phyloP scores from a whole-genome alignment of 106 monocot species.

The Agapanthus africanus region DNA sequence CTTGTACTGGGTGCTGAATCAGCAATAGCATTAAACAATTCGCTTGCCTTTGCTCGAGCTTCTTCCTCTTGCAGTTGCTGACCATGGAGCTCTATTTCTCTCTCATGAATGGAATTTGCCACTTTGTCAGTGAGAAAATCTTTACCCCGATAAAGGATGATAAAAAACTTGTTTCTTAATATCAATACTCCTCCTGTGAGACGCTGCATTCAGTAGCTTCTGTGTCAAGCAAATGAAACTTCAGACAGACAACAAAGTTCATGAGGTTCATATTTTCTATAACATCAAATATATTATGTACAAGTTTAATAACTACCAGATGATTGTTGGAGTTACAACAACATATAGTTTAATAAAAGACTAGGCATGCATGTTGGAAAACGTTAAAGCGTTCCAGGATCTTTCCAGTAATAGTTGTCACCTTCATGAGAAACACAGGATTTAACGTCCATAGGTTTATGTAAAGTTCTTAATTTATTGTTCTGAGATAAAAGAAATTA shows the following conservation, averaged over 20 bases:
- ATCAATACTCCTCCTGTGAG: constrained; percentile 90
- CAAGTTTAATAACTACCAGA: no score
- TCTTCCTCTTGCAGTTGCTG: constrained; percentile 66
- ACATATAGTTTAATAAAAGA: no score
- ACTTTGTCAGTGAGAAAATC: constrained; percentile 74
- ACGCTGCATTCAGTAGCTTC: constrained; percentile 66
- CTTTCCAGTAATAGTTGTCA: no score
- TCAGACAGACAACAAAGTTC: constrained; percentile 12
- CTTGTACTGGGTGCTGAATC: constrained; percentile 11
- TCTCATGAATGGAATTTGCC: constrained; percentile 43
- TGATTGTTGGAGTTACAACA: no score
- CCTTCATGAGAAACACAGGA: no score
- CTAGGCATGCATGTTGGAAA: no score
- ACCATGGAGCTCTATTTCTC: constrained; percentile 47
- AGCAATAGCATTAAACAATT: constrained; percentile 11
- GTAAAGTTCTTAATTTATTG: no score
- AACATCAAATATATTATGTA: no score
- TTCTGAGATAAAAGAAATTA: no score
- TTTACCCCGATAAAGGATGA: constrained; percentile 90
- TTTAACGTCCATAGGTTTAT: no score
- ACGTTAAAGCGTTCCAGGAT: no score
- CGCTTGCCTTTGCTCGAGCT: constrained; percentile 42
- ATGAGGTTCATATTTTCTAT: neutral
- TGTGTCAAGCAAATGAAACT: constrained; percentile 37
- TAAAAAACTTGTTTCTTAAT: constrained; percentile 83